Conservation (phyloP, 208 protist species). For the Spironucleus salmonicida region DNA sequence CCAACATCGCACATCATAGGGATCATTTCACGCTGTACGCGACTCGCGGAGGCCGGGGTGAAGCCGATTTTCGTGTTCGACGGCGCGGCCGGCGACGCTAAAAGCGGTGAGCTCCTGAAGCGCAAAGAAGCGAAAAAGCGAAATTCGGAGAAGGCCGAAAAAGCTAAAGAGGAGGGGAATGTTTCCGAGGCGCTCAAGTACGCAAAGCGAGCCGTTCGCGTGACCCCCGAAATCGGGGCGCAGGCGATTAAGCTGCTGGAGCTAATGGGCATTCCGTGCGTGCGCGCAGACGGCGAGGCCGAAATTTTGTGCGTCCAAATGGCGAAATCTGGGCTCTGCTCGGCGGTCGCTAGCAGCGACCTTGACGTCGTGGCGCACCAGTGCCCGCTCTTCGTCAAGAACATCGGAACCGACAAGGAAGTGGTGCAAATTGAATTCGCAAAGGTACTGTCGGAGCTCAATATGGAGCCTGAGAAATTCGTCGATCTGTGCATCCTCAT, state of each 20-base stretch:
- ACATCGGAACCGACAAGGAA: conserved; percentile 50
- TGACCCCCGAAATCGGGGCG: conserved; percentile 63
- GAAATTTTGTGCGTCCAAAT: conserved; percentile 94
- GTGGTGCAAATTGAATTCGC: conserved; percentile 65
- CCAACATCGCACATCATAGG: conserved; percentile 90
- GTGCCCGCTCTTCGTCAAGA: conserved; percentile 70
- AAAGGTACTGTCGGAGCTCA: background rate
- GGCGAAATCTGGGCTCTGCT: conserved; percentile 61
- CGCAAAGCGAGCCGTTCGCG: background rate
- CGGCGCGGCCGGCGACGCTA: conserved; percentile 87
- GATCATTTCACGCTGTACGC: conserved; percentile 82
- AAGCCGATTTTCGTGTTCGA: conserved; percentile 97
- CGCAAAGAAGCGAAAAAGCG: background rate
- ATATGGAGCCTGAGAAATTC: conserved; percentile 24
- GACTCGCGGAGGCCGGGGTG: conserved; percentile 85
- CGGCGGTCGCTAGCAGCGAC: conserved; percentile 91
- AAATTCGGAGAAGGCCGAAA: background rate
- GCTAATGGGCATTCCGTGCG: conserved; percentile 91
- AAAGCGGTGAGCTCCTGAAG: conserved; percentile 49
- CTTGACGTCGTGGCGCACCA: conserved; percentile 97
- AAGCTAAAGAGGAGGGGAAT: conserved; percentile 50
- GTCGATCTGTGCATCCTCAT: conserved; percentile 30
- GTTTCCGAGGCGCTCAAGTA: conserved; percentile 56
- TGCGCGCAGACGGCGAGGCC: conserved; percentile 81
- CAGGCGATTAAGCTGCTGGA: conserved; percentile 85